Evolutionary conservation across 1,284 basidiomycete species (phyloP), one percentile per base, ranked within the genome.

Genomic region (Marasmius tenuissimus): DNA sequence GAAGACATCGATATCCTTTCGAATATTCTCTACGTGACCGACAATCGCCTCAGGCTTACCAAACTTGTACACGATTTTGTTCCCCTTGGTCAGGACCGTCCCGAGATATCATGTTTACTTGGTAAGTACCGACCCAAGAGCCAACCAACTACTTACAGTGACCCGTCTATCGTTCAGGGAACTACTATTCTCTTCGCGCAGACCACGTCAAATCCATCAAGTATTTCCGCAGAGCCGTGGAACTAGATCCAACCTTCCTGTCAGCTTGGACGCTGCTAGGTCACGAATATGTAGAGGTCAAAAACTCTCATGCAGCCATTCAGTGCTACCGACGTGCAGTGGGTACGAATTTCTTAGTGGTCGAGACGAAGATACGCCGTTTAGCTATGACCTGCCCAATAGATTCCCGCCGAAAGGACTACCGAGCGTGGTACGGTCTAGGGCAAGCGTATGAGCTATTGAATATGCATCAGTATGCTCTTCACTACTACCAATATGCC

Each of bases 261-360:
- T 92, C 94, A 3, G 97, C 97, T 4, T 99, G 97, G 97, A 98
- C 97, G n/a, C 76, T 99, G 64, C 95, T 99, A 90, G 97, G 97
- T 0, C 97, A 99, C 75, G 97, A 98, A 75, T 99, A 95, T 71
- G 92, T 99, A 59, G 97, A 99, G 78, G 88, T 98, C 85, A 98
- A 98, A 77, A 99, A 99, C 76, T 94, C 94, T 16, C 96, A 98
- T 80, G 97, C 97, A 2, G 97, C 97, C 1, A 97, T 98, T 60
- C 97, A 98, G 76, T 94, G 96, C 34, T 99, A 99, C 76, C 86
- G 97, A 54, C 86, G 95, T 71, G 97, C 97, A 60, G 89, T 98
- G 18, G 60, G 58, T 60, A 35, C 18, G 59, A 59, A 37, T 35
- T 14, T 27, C 20, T 42, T 63, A 18, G 27, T 38, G 27, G 27